These are phyloP conservation scores for Penicillium corylophilum DNA, from an alignment of 2,329 filamentous ascomycete genomes.

Conservation along the genomic window DNA sequence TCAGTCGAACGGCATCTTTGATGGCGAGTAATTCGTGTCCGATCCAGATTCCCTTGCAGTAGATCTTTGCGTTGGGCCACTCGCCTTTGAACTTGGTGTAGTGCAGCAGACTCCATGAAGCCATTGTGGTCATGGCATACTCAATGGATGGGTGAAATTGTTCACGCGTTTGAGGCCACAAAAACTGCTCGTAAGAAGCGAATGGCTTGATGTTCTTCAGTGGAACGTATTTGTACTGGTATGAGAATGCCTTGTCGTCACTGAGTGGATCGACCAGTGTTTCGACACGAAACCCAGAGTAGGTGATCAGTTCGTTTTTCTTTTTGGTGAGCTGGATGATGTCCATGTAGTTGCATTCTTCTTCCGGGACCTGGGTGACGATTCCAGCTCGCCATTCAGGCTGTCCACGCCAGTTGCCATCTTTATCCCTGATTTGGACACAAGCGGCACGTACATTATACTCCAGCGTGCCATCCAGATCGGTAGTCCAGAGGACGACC, in stretches of 20 bases:
- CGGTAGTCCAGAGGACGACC: conserved; percentile 53
- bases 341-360: conserved; percentile 47
- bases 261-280: conserved; percentile 54
- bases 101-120: conserved; percentile 54
- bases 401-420: conserved; percentile 33
- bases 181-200: conserved; percentile 52
- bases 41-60: conserved; percentile 55
- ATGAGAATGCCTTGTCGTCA: conserved; percentile 51
- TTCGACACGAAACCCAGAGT: conserved; percentile 58
- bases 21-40: conserved; percentile 56
- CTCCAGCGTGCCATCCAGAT: conserved; percentile 38
- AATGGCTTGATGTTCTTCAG: conserved; percentile 57
- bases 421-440: conserved; percentile 37
- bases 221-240: conserved; percentile 56
- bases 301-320: conserved; percentile 41
- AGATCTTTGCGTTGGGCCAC: conserved; percentile 57
- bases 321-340: conserved; percentile 43
- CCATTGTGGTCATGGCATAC: conserved; percentile 54
- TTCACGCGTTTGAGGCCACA: conserved; percentile 41
- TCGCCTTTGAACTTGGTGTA: conserved; percentile 53
- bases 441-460: conserved; percentile 31
- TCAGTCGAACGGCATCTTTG: conserved; percentile 56
- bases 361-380: conserved; percentile 52
- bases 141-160: conserved; percentile 55
- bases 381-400: conserved; percentile 59